These are phyloP conservation scores for Phragmites australis DNA, from an alignment of 176 grass and related monocot species.

Conservation along the genomic window DNA sequence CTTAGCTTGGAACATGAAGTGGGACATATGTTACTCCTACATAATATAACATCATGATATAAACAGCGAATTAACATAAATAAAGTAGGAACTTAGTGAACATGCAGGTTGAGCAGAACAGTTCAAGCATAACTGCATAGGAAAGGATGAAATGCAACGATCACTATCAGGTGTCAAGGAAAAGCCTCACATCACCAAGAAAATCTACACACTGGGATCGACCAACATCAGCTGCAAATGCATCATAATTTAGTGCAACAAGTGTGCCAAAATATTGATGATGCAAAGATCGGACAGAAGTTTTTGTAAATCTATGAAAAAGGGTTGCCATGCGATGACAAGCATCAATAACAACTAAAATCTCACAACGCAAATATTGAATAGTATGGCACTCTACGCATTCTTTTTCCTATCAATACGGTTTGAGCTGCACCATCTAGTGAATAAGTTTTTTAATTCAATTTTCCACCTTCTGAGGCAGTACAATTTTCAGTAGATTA, in stretches of 20 bases:
- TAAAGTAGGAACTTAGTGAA: not conserved
- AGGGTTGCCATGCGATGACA: not conserved
- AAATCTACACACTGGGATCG: not conserved
- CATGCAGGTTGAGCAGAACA: slow-evolving; percentile 13
- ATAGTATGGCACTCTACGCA: not conserved
- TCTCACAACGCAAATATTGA: not conserved
- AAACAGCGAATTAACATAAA: not conserved
- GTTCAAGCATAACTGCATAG: not conserved
- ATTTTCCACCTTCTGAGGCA: not conserved
- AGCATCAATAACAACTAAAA: not conserved
- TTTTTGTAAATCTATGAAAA: not conserved
- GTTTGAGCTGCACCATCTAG: not conserved
- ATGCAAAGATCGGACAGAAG: not conserved
- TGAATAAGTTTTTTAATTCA: not conserved
- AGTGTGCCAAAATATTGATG: not conserved
- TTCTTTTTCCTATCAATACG: not conserved
- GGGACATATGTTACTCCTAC: not conserved
- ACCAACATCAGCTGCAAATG: not conserved
- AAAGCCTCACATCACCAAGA: not conserved
- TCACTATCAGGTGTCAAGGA: not conserved
- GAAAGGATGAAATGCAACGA: not conserved
- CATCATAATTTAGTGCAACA: not conserved
- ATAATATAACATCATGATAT: not conserved
- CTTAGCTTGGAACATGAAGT: not conserved
- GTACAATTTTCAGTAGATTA: not conserved